These are phyloP conservation scores for Lathyrus sativus DNA, from an alignment of 306 rosid genomes.

Conservation along the genomic window DNA sequence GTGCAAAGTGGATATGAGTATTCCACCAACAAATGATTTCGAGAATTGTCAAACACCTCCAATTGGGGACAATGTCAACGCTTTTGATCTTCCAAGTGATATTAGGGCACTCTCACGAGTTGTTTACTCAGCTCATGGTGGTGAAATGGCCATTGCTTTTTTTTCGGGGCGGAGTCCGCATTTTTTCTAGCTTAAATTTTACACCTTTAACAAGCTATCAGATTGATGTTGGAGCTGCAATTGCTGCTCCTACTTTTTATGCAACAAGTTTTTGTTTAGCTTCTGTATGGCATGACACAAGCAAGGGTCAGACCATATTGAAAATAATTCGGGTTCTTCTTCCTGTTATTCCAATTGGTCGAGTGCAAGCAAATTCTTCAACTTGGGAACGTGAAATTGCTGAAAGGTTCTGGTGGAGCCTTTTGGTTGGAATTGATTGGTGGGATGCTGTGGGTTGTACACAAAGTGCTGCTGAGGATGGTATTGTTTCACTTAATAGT, in stretches of 20 bases:
- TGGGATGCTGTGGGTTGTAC: slow-evolving; percentile 99
- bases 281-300: slow-evolving; percentile 91
- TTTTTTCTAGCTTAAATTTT: too few species aligned
- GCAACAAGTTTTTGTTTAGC: slow-evolving; percentile 97
- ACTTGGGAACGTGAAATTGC: slow-evolving; percentile 95
- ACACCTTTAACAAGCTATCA: slow-evolving; percentile 81
- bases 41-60: too few species aligned
- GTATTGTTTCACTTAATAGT: too few species aligned
- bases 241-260: slow-evolving; percentile 95
- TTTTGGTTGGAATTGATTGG: slow-evolving; percentile 98
- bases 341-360: slow-evolving; percentile 78
- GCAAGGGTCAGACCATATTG: slow-evolving; percentile 72
- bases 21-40: too few species aligned
- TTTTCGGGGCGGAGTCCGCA: too few species aligned
- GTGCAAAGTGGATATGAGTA: too few species aligned
- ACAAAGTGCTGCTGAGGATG: slow-evolving; percentile 98
- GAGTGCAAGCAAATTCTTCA: slow-evolving; percentile 67
- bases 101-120: too few species aligned
- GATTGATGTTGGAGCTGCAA: slow-evolving; percentile 91
- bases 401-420: slow-evolving; percentile 99
- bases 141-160: too few species aligned
- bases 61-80: too few species aligned
- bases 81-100: too few species aligned
- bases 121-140: too few species aligned
- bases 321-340: slow-evolving; percentile 95